phyloP scores from a whole-genome alignment of 108 stramenopile genomes.

The Skeletonema marinoi region DNA sequence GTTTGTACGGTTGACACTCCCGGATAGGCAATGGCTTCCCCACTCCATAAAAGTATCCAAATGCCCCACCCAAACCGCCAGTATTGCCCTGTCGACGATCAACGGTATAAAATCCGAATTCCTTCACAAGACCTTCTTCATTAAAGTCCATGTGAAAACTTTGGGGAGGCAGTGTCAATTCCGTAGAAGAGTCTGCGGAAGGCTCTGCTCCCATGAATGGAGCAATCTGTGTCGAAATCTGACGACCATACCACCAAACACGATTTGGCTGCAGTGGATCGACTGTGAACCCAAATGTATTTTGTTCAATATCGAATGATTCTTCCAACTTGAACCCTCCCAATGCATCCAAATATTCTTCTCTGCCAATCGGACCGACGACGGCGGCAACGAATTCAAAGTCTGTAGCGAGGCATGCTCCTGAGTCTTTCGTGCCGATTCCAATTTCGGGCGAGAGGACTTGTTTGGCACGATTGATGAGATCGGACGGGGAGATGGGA shows the following conservation, averaged over 20 bases:
- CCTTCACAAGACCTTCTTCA: conserved; percentile 62
- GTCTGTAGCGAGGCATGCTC: conserved; percentile 66
- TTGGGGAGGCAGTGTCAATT: conserved; percentile 64
- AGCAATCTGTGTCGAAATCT: conserved; percentile 49
- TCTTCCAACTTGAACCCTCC: conserved; percentile 55
- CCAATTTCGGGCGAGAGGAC: conserved; percentile 46
- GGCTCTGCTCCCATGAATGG: conserved; percentile 61
- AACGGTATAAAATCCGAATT: conserved; percentile 72
- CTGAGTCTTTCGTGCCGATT: conserved; percentile 57
- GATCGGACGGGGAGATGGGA: conserved; percentile 48
- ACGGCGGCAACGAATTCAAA: conserved; percentile 81
- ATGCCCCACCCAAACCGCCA: conserved; percentile 79
- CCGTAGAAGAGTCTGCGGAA: neutral
- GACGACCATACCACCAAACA: conserved; percentile 69
- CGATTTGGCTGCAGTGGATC: conserved; percentile 77
- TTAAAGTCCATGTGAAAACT: conserved; percentile 50
- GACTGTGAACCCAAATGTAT: conserved; percentile 62
- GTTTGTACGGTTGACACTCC: conserved; percentile 73
- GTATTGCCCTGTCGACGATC: conserved; percentile 83
- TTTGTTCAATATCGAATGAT: conserved; percentile 64
- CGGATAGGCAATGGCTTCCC: conserved; percentile 72
- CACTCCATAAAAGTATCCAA: conserved; percentile 74
- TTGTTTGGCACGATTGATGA: conserved; percentile 57
- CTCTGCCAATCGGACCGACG: conserved; percentile 65
- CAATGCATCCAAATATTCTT: conserved; percentile 63